These are phyloP conservation scores for Pythium chondricola DNA, from an alignment of 352 stramenopile species.

Conservation along the genomic window DNA sequence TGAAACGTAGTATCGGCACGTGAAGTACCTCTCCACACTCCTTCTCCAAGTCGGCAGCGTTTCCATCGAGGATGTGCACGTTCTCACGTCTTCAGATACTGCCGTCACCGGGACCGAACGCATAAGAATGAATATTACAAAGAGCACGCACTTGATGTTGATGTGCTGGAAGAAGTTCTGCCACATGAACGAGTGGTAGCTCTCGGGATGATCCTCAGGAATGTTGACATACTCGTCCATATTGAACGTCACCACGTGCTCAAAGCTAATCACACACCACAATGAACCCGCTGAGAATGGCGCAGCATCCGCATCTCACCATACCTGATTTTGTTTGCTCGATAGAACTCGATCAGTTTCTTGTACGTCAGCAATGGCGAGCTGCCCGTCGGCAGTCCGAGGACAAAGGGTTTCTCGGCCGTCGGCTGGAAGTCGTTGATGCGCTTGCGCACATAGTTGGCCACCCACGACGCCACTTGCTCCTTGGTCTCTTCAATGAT, in stretches of 20 bases:
- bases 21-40: constrained; percentile 56
- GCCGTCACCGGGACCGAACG: background rate
- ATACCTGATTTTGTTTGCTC: constrained; percentile 29
- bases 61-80: constrained; percentile 84
- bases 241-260: constrained; percentile 89
- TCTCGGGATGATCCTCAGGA: constrained; percentile 73
- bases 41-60: constrained; percentile 61
- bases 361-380: constrained; percentile 81
- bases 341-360: constrained; percentile 71
- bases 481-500: constrained; percentile 79
- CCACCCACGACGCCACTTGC: constrained; percentile 68
- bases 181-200: constrained; percentile 90
- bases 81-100: constrained; percentile 52
- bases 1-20: too few species aligned
- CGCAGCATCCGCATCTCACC: background rate
- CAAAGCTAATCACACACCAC: constrained; percentile 45
- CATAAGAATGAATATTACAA: background rate
- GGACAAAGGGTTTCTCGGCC: constrained; percentile 67
- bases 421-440: constrained; percentile 80
- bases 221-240: constrained; percentile 89
- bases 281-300: background rate
- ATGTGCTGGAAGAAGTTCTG: constrained; percentile 86
- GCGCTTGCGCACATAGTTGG: constrained; percentile 71
- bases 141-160: constrained; percentile 62
- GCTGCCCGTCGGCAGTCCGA: constrained; percentile 82